These are phyloP conservation scores for Chaetomium tenue DNA, from an alignment of 495 filamentous ascomycete genomes.

Conservation along the genomic window DNA sequence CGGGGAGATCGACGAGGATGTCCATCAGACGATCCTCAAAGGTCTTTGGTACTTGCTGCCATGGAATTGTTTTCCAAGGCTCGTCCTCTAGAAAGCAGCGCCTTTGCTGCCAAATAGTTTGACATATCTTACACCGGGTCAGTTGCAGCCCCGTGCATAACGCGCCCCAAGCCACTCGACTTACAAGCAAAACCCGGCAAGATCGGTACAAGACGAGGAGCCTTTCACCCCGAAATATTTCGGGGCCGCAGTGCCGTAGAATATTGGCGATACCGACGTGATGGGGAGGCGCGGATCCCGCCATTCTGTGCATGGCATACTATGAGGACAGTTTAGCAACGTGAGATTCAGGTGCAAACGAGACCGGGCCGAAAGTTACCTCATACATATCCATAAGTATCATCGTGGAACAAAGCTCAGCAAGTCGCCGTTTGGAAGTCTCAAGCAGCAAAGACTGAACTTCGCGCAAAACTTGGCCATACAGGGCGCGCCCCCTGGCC, in stretches of 20 bases:
- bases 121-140: not conserved
- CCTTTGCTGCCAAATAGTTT: not conserved
- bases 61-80: conserved; percentile 15
- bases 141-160: not conserved
- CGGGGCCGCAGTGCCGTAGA: conserved; percentile 1
- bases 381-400: conserved; percentile 5
- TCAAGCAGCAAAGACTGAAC: not conserved
- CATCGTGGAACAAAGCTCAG: not conserved
- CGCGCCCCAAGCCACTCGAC: not conserved
- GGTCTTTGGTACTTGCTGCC: conserved; percentile 10
- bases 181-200: conserved; percentile 6
- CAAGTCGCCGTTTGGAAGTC: not conserved
- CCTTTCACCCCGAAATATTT: not conserved
- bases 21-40: conserved; percentile 22
- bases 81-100: conserved; percentile 13
- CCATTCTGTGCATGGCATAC: not conserved
- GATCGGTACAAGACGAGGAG: not conserved
- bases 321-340: not conserved
- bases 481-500: not conserved
- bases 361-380: not conserved
- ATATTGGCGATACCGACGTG: not conserved
- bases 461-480: not conserved
- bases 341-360: too few relatives aligned
- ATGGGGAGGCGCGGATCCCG: not conserved
- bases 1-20: conserved; percentile 17